A percentile compares a stretch with the other conserved stretches of the same genome.
Evolutionary conservation across 345 rosid genomes (phyloP).

Genomic region (Nasturtium officinale): DNA sequence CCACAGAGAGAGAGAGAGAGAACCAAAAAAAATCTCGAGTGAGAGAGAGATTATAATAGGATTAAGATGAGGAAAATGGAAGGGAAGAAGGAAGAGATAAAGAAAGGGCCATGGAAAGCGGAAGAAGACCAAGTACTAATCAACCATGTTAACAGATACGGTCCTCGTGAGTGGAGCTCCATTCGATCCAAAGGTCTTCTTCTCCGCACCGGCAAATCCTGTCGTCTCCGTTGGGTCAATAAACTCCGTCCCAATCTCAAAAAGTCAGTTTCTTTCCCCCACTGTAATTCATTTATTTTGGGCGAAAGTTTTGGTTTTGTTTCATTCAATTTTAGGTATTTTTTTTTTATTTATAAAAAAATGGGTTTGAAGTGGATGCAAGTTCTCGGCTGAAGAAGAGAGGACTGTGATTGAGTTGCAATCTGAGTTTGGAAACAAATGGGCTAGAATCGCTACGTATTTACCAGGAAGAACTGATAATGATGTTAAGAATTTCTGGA

Average conservation of each 20-base stretch:
- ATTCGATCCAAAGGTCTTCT: constrained; percentile 98
- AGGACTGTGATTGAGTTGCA: constrained; percentile 88
- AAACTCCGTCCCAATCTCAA: constrained; percentile 92
- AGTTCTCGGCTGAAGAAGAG: constrained; percentile 87
- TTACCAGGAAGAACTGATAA: constrained; percentile 86
- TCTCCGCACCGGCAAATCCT: constrained; percentile 85
- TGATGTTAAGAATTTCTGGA: constrained; percentile 98
- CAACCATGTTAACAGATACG: constrained; percentile 70
- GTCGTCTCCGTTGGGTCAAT: constrained; percentile 98
- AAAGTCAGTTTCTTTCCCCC: constrained; percentile 40
- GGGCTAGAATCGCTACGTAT: constrained; percentile 93
- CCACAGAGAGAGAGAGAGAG: not conserved
- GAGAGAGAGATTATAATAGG: not conserved
- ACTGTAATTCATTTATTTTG: not conserved
- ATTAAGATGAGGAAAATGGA: constrained; percentile 48
- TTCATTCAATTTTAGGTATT: not conserved
- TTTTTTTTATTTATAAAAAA: too few species aligned
- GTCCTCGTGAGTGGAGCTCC: constrained; percentile 99
- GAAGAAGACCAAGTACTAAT: constrained; percentile 85
- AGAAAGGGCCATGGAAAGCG: constrained; percentile 93
- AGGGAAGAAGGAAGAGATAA: constrained; percentile 51
- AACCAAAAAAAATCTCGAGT: not conserved
- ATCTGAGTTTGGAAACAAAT: constrained; percentile 80
- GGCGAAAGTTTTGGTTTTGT: not conserved
- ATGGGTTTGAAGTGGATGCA: constrained; percentile 68